phyloP scores from a whole-genome alignment of 305 asterid species.

The Fraxinus angustifolia region DNA sequence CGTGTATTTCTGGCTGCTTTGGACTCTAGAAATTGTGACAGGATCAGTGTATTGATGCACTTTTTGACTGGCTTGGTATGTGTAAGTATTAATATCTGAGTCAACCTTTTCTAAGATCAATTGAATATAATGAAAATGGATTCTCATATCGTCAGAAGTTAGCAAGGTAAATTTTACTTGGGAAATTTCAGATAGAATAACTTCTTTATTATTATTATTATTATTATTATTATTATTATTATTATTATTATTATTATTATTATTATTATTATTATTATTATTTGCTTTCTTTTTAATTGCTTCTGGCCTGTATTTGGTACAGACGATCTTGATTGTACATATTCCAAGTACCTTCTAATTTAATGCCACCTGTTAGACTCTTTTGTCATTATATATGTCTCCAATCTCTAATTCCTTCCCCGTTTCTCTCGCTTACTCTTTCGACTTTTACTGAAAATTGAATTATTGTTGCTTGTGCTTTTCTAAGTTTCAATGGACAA shows the following conservation, averaged over 20 bases:
- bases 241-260: too few species aligned
- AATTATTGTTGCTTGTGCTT: not conserved
- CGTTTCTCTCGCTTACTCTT: not conserved
- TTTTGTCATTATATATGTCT: not conserved
- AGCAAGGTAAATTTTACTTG: not conserved
- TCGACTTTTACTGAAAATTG: not conserved
- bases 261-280: too few species aligned
- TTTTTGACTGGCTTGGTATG: slow-evolving; percentile 90
- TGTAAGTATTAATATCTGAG: not conserved
- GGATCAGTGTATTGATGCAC: slow-evolving; percentile 76
- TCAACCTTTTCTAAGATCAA: not conserved
- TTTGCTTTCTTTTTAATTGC: slow-evolving; percentile 16
- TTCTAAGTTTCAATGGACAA: not conserved
- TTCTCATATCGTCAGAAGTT: not conserved
- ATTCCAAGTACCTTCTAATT: slow-evolving; percentile 83
- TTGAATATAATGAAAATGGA: slow-evolving; percentile 3
- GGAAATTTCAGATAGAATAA: not conserved
- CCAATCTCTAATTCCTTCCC: not conserved
- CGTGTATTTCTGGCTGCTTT: slow-evolving; percentile 55
- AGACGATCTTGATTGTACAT: slow-evolving; percentile 87
- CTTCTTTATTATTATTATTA: not conserved
- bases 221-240: too few species aligned
- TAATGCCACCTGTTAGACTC: slow-evolving; percentile 82
- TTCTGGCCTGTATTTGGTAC: slow-evolving; percentile 23
- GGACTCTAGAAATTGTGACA: slow-evolving; percentile 63